These are phyloP conservation scores for Auriscalpium microsporum DNA, from an alignment of 768 basidiomycete species.

Conservation along the genomic window DNA sequence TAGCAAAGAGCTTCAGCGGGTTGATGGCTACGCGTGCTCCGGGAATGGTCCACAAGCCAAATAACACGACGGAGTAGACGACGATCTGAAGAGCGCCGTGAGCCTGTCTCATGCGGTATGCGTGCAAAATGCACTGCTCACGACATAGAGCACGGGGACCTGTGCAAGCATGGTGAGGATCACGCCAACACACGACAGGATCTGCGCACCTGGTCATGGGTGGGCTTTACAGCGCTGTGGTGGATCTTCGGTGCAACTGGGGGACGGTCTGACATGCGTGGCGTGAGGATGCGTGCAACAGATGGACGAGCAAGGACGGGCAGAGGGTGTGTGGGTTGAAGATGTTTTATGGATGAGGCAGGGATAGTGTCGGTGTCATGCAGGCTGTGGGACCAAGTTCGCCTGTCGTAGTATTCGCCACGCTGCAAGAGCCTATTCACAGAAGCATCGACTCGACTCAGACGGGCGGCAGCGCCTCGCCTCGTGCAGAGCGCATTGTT, in stretches of 20 bases:
- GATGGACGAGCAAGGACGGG: too few species aligned
- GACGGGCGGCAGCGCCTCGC: not conserved
- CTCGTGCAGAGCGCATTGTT: not conserved
- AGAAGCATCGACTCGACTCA: not conserved
- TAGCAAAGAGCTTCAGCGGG: conserved; percentile 80
- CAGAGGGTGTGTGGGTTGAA: too few species aligned
- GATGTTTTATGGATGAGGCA: too few species aligned
- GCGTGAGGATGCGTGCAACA: too few species aligned
- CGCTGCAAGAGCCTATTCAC: not conserved
- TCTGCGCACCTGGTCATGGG: conserved; percentile 10
- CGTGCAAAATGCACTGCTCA: conserved; percentile 29
- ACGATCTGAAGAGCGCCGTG: conserved; percentile 45
- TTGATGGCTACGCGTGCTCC: conserved; percentile 70
- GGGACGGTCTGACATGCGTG: not conserved
- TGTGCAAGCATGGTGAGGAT: conserved; percentile 20
- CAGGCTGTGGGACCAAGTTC: not conserved
- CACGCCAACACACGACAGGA: not conserved
- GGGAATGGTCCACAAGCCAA: conserved; percentile 84
- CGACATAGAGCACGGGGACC: conserved; percentile 72
- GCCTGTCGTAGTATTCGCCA: not conserved
- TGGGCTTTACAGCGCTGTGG: conserved; percentile 3
- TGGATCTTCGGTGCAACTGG: not conserved
- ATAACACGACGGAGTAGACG: conserved; percentile 79
- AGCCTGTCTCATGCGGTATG: not conserved
- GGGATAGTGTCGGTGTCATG: not conserved